Evolutionary conservation across 768 basidiomycete genomes (phyloP).

Genomic region (Sporobolomyces phaffii): DNA sequence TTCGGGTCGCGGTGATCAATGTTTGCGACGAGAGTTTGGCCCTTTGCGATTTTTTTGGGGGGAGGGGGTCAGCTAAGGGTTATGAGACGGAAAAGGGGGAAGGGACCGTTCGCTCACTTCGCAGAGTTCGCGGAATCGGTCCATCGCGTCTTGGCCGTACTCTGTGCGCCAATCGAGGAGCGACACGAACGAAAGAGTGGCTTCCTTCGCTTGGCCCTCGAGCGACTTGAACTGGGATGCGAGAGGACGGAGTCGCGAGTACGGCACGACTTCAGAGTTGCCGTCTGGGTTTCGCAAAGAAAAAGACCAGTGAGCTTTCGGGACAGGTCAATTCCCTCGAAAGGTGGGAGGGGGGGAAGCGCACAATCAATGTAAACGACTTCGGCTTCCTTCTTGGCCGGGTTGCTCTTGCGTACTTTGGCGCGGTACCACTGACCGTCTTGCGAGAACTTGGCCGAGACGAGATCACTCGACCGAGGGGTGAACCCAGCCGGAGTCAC

Average conservation of each 20-base stretch:
- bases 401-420: slow-evolving; percentile 75
- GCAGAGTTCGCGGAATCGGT: slow-evolving; percentile 74
- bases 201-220: slow-evolving; percentile 89
- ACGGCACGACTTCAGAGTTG: slow-evolving; percentile 81
- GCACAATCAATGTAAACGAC: slow-evolving; percentile 70
- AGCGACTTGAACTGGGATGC: slow-evolving; percentile 83
- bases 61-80: too few species aligned
- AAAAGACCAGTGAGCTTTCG: too few species aligned
- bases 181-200: slow-evolving; percentile 67
- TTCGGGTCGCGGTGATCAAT: slow-evolving; percentile 74
- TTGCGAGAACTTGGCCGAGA: slow-evolving; percentile 82
- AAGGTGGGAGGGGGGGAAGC: too few species aligned
- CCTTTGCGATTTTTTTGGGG: slow-evolving; percentile 45
- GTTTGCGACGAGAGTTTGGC: slow-evolving; percentile 95
- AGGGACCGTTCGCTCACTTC: slow-evolving; percentile 50
- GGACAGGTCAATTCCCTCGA: too few species aligned
- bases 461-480: slow-evolving; percentile 79
- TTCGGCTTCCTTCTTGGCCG: slow-evolving; percentile 86
- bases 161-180: slow-evolving; percentile 70
- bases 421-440: slow-evolving; percentile 94
- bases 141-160: slow-evolving; percentile 74
- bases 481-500: slow-evolving; percentile 61
- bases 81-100: neutral
- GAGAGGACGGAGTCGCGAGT: slow-evolving; percentile 70
- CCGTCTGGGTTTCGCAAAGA: too few species aligned